Conservation (phyloP, 108 stramenopile genomes). For the Mediolabrus comicus region DNA sequence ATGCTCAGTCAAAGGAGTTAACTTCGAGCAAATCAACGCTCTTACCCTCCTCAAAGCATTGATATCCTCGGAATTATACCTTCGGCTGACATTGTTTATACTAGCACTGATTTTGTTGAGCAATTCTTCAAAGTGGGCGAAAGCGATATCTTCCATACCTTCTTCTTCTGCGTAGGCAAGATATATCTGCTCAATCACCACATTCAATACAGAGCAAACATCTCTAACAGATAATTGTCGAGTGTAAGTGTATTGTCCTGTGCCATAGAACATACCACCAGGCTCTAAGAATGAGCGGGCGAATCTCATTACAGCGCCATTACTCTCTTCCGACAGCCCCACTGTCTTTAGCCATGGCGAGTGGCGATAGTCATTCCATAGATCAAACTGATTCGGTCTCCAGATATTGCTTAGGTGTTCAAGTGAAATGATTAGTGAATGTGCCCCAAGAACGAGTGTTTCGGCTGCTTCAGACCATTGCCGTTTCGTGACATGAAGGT, state of each 20-base stretch:
- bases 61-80: conserved; percentile 19
- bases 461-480: conserved; percentile 88
- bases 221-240: conserved; percentile 48
- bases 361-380: conserved; percentile 66
- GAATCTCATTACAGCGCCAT: conserved; percentile 72
- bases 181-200: conserved; percentile 58
- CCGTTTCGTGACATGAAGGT: conserved; percentile 69
- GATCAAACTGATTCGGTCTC: conserved; percentile 70
- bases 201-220: conserved; percentile 54
- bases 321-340: conserved; percentile 58
- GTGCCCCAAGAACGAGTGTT: conserved; percentile 69
- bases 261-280: background rate
- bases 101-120: conserved; percentile 59
- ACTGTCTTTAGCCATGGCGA: conserved; percentile 74
- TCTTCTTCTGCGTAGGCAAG: conserved; percentile 59
- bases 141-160: conserved; percentile 66
- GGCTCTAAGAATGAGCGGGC: conserved; percentile 75
- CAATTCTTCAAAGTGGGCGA: conserved; percentile 63
- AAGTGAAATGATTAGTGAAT: conserved; percentile 65
- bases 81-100: conserved; percentile 18
- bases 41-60: conserved; percentile 22
- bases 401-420: conserved; percentile 66
- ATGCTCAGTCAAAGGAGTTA: conserved; percentile 18
- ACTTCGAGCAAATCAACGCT: conserved; percentile 25
- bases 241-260: conserved; percentile 18